These are phyloP conservation scores for Brassica juncea DNA, from an alignment of 345 rosid genomes.

Conservation along the genomic window DNA sequence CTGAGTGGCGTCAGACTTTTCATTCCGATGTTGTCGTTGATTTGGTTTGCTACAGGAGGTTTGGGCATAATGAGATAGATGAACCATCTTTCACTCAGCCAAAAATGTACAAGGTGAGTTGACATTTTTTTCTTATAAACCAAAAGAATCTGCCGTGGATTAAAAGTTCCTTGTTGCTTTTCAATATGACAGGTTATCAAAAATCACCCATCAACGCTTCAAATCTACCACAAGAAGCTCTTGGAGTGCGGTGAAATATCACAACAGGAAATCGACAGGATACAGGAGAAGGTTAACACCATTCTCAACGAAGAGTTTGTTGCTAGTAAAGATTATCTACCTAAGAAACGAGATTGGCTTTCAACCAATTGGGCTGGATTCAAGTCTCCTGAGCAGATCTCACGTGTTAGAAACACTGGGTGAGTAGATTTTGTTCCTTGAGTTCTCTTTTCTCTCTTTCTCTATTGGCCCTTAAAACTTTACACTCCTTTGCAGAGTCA, in stretches of 20 bases:
- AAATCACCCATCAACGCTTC: conserved; percentile 69
- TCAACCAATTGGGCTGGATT: conserved; percentile 81
- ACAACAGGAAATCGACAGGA: conserved; percentile 54
- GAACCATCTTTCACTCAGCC: conserved; percentile 89
- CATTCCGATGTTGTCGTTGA: conserved; percentile 85
- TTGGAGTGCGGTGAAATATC: conserved; percentile 66
- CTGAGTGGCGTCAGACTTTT: conserved; percentile 87
- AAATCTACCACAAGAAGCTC: conserved; percentile 64
- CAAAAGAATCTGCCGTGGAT: not conserved
- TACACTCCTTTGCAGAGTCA: conserved; percentile 53
- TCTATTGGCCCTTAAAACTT: not conserved
- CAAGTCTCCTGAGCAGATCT: conserved; percentile 79
- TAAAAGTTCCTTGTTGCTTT: not conserved
- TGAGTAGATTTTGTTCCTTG: conserved; percentile 29
- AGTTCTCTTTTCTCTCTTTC: not conserved
- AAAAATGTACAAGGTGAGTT: conserved; percentile 75
- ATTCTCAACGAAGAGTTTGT: conserved; percentile 74
- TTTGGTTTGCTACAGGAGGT: conserved; percentile 74
- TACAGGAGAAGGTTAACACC: conserved; percentile 60
- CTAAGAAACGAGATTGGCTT: conserved; percentile 77
- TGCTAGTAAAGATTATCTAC: conserved; percentile 75
- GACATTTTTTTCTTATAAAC: not conserved
- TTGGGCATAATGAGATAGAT: conserved; percentile 85
- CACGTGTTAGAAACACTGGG: conserved; percentile 82
- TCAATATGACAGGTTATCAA: conserved; percentile 56